phyloP scores from a whole-genome alignment of 495 filamentous ascomycete species.

The Trypethelium eluteriae region DNA sequence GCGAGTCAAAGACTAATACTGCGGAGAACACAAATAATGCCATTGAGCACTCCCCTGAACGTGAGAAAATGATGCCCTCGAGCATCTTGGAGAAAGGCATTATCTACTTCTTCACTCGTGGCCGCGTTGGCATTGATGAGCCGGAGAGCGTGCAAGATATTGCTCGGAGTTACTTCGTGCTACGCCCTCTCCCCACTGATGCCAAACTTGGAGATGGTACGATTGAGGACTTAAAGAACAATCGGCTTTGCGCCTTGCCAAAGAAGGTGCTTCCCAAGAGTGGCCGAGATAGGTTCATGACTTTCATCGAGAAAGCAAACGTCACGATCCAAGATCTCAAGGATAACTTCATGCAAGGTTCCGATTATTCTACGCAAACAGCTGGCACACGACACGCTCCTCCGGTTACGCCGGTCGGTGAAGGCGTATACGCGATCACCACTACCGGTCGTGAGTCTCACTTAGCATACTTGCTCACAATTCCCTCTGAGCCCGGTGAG shows the following conservation, averaged over 20 bases:
- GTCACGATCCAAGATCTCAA: constrained; percentile 62
- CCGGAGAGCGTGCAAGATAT: constrained; percentile 65
- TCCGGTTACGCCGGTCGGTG: constrained; percentile 65
- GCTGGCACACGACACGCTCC: constrained; percentile 60
- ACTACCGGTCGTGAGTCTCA: constrained; percentile 61
- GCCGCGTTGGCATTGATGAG: constrained; percentile 64
- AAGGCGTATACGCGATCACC: constrained; percentile 82
- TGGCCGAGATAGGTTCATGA: constrained; percentile 65
- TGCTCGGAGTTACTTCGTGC: constrained; percentile 71
- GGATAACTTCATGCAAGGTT: constrained; percentile 58
- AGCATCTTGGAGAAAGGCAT: constrained; percentile 83
- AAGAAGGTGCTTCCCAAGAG: constrained; percentile 80
- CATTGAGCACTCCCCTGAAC: constrained; percentile 36
- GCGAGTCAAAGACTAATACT: constrained; percentile 5
- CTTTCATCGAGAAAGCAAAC: constrained; percentile 73
- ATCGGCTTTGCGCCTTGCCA: constrained; percentile 67
- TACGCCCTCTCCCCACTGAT: constrained; percentile 65
- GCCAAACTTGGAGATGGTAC: constrained; percentile 58
- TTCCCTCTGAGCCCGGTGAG: constrained; percentile 62
- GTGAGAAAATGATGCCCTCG: constrained; percentile 54
- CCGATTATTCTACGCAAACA: constrained; percentile 71
- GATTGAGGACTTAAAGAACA: constrained; percentile 56
- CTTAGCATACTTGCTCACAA: constrained; percentile 72
- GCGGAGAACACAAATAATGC: constrained; percentile 18
- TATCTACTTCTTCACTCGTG: constrained; percentile 88